Percentiles rank a stretch among this genome's conserved stretches.
These are phyloP conservation scores for Phlebiopsis flavidoalba DNA, from an alignment of 768 basidiomycete species.

Conservation along the genomic window DNA sequence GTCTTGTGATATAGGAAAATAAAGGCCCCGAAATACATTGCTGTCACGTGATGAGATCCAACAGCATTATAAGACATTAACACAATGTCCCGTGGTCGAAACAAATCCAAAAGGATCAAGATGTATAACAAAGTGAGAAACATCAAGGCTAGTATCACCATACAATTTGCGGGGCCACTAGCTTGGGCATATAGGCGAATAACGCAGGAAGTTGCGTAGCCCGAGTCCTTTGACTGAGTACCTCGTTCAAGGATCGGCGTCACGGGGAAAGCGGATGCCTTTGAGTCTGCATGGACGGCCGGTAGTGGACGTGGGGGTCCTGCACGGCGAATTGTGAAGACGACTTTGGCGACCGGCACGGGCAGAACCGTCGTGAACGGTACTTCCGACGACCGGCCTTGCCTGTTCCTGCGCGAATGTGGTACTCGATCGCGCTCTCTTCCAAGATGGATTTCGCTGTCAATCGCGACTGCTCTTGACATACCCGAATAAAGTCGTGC, in stretches of 20 bases:
- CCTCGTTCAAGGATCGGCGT: constrained; percentile 2
- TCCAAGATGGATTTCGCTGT: not conserved
- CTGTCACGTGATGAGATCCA: too few relatives aligned
- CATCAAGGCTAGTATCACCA: too few relatives aligned
- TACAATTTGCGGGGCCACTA: not conserved
- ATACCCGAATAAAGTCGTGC: not conserved
- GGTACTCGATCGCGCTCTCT: not conserved
- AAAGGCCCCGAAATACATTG: too few relatives aligned
- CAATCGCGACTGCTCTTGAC: not conserved
- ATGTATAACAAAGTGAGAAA: too few relatives aligned
- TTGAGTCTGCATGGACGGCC: constrained; percentile 7
- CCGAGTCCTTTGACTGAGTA: not conserved
- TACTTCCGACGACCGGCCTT: not conserved
- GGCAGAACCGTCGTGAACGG: not conserved
- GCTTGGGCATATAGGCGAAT: not conserved
- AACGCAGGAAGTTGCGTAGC: constrained; percentile 4
- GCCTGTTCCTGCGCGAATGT: not conserved
- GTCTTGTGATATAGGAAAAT: too few relatives aligned
- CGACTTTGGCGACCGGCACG: not conserved
- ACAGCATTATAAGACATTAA: too few relatives aligned
- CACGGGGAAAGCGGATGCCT: constrained; percentile 8
- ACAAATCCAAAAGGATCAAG: too few relatives aligned
- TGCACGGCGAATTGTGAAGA: not conserved
- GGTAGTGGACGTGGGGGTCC: not conserved
- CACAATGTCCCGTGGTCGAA: too few relatives aligned